Conservation (phyloP, 805 yeast genomes). For the Yamadazyma insecticola region DNA sequence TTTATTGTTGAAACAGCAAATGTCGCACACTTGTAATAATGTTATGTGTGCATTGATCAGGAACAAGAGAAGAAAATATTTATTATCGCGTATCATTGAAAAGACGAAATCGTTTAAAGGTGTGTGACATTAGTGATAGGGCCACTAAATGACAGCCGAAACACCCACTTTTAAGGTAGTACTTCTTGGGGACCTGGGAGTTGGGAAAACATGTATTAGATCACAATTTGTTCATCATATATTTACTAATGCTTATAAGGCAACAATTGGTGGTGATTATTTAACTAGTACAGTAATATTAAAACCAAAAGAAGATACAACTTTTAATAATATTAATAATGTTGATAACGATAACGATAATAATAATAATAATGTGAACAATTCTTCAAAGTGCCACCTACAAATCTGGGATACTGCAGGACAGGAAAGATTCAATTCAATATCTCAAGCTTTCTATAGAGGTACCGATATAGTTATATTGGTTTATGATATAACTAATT, state of each 20-base stretch:
- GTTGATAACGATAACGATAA: slow-evolving; percentile 2
- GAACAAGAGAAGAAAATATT: too few species aligned
- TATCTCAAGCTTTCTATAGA: slow-evolving; percentile 51
- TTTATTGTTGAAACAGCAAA: too few species aligned
- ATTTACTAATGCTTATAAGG: slow-evolving; percentile 52
- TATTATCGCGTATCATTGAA: too few species aligned
- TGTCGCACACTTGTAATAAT: too few species aligned
- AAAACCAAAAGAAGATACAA: neutral
- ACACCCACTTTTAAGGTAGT: slow-evolving; percentile 45
- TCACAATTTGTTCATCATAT: slow-evolving; percentile 52
- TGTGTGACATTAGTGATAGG: too few species aligned
- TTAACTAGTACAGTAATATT: slow-evolving; percentile 36
- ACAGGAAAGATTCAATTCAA: slow-evolving; percentile 44
- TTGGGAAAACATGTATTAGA: slow-evolving; percentile 55
- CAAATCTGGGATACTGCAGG: slow-evolving; percentile 57
- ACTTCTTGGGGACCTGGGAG: slow-evolving; percentile 55
- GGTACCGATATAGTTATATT: slow-evolving; percentile 55
- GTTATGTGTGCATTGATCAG: too few species aligned
- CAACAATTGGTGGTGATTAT: slow-evolving; percentile 58
- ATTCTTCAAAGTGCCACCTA: slow-evolving; percentile 28
- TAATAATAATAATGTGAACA: neutral
- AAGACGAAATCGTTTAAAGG: too few species aligned
- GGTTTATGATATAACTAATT: slow-evolving; percentile 51
- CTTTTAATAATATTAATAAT: neutral
- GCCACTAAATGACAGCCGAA: too few species aligned